Percentiles rank a stretch among this genome's conserved stretches.
Evolutionary conservation across 225 moss, liverwort and hornwort species (phyloP).

Genomic region (Polytrichum formosum): DNA sequence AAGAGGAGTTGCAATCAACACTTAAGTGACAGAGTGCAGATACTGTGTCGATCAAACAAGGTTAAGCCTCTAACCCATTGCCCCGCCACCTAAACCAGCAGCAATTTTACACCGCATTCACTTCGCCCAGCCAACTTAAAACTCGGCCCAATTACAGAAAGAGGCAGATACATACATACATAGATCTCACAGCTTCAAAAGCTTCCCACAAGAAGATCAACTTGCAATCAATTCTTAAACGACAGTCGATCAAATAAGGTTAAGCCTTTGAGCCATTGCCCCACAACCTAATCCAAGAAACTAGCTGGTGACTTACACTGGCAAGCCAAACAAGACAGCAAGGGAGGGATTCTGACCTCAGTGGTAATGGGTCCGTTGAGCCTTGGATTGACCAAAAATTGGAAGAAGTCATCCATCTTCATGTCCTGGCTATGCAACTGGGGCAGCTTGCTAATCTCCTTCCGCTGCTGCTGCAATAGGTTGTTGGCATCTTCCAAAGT

Average conservation of each 20-base stretch:
- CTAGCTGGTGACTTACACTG: background rate
- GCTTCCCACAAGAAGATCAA: background rate
- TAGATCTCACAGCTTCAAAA: background rate
- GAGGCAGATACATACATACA: no score
- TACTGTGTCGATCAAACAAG: no score
- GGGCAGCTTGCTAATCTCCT: constrained; percentile 23
- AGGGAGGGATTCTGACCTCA: constrained; percentile 18
- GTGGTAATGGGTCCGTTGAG: constrained; percentile 40
- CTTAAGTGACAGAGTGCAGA: no score
- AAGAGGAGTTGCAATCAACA: no score
- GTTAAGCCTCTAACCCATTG: no score
- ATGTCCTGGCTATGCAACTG: constrained; percentile 37
- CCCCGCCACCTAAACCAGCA: no score
- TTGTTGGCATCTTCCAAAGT: constrained; percentile 42
- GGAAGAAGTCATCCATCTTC: constrained; percentile 45
- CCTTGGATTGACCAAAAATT: constrained; percentile 51
- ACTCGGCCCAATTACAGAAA: no score
- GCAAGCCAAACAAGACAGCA: background rate
- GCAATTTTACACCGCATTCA: no score
- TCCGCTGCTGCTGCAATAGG: constrained; percentile 37
- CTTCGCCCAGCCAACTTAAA: no score
- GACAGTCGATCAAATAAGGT: background rate
- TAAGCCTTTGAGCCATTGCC: background rate
- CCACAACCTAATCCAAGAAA: background rate
- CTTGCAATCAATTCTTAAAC: background rate